Percentiles rank a stretch among this genome's conserved stretches.
These are phyloP conservation scores for Lentinula aciculospora DNA, from an alignment of 768 basidiomycete species.

Conservation along the genomic window DNA sequence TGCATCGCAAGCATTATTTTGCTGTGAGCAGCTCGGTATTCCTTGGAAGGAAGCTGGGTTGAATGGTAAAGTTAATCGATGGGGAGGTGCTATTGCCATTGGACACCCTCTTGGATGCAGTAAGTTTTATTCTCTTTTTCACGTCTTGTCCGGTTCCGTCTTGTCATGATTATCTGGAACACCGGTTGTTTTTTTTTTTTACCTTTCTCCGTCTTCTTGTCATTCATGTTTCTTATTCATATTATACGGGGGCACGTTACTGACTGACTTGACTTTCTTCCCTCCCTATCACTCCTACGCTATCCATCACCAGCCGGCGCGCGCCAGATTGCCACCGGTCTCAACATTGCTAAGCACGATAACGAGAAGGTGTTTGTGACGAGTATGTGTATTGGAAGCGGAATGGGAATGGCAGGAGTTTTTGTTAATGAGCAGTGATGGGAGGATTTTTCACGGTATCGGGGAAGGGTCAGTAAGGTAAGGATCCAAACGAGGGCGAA, in stretches of 20 bases:
- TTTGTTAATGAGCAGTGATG: constrained; percentile 83
- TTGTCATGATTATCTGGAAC: background rate
- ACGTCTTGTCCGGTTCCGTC: constrained; percentile 1
- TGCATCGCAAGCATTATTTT: constrained; percentile 77
- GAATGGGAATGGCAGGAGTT: constrained; percentile 88
- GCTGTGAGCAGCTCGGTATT: constrained; percentile 62
- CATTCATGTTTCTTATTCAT: too few relatives aligned
- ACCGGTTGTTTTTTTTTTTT: constrained; percentile 14
- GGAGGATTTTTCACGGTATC: background rate
- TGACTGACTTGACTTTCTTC: constrained; percentile 9
- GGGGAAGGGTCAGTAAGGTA: too few relatives aligned
- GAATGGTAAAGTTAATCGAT: constrained; percentile 66
- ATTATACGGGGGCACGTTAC: background rate
- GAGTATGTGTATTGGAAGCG: constrained; percentile 87
- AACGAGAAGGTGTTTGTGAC: constrained; percentile 77
- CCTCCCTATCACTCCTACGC: background rate
- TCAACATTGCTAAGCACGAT: constrained; percentile 76
- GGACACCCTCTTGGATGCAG: constrained; percentile 87
- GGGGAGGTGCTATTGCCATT: constrained; percentile 86
- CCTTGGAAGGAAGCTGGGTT: constrained; percentile 26
- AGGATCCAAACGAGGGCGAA: too few relatives aligned
- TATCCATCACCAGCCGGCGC: constrained; percentile 53
- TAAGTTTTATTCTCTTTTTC: constrained; percentile 29
- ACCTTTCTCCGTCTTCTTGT: too few relatives aligned
- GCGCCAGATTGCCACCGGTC: constrained; percentile 81